Base-by-base conservation (phyloP, 2,329 filamentous ascomycete species). In the Paradendryphiella salina region DNA sequence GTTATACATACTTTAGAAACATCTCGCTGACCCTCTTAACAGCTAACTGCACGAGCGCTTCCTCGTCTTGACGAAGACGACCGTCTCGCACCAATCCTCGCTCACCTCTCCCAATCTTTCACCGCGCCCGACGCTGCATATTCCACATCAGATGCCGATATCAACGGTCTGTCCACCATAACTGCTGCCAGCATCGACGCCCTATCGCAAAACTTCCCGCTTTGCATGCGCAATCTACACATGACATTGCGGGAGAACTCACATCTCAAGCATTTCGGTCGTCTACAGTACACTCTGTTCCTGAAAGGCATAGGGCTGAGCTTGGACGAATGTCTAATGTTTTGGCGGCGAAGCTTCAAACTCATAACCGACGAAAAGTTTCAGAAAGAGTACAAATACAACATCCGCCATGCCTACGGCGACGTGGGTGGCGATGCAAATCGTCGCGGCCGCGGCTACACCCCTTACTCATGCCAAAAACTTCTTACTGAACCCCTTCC, bases 331-430 rank as follows among this genome's bases (percentile, higher is more conserved):
- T 90, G 85, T 63, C 82, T 99, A 18, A 64, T 90, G 10, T 99
- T 99, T 78, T 99, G 94, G 94, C 86, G 94, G 9, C 82, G 85
- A 56, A 80, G 82, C 21, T 97, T 99, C 82, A 85, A 85, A 70
- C 88, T 90, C 60, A 85, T 95, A 58, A 92, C 89, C 0, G 94
- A 97, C 66, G 93, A 97, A 66, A 87, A 87, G 29, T 99, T 97
- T 81, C 95, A 95, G 75, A 97, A 96, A 70, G 91, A 96, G 70
- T 97, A 99, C 76, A 84, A 89, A 36, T 99, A 99, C 81, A 97
- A 99, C 71, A 84, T 97, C 50, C 88, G 92, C n/a, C 93, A 99
- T 80, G 75, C 81, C 0, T 99, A 97, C 72, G 94, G 94, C 60
- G 93, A 97, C 65, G 94, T 97, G 0, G 94, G 94, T 46, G 93